Percentiles rank a stretch among this genome's conserved stretches.
These are phyloP conservation scores for Eucalyptus pauciflora DNA, from an alignment of 345 rosid genomes.

Conservation along the genomic window DNA sequence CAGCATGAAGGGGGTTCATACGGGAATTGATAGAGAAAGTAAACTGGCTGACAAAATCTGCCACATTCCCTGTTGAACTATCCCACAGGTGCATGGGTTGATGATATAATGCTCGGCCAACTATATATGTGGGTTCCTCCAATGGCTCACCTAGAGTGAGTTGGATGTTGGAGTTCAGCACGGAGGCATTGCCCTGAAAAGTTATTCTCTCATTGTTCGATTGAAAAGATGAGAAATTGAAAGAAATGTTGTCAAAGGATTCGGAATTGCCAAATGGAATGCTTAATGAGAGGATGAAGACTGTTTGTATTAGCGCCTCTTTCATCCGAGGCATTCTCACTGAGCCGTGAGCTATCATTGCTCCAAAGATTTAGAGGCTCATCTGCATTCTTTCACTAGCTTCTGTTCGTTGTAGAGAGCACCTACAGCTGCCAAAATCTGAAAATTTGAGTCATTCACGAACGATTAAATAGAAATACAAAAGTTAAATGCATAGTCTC, in stretches of 20 bases:
- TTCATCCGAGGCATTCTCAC: no score
- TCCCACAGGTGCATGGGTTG: conserved; percentile 11
- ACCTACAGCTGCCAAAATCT: no score
- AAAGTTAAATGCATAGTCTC: no score
- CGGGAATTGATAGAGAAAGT: not conserved
- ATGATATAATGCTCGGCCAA: conserved; percentile 1
- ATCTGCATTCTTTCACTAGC: no score
- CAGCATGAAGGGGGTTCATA: not conserved
- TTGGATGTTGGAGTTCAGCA: not conserved
- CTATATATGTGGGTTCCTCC: not conserved
- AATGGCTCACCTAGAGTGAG: not conserved
- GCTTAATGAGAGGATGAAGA: not conserved
- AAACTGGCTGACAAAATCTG: conserved; percentile 10
- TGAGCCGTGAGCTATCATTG: no score
- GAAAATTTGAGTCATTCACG: no score
- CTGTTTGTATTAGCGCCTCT: not conserved
- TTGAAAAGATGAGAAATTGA: not conserved
- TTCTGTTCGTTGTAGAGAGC: no score
- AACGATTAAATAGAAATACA: no score
- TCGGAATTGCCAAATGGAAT: not conserved
- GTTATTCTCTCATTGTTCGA: not conserved
- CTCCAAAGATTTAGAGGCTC: no score
- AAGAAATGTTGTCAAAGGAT: not conserved
- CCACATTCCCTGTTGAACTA: not conserved
- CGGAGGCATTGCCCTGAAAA: not conserved